phyloP scores from a whole-genome alignment of 2,329 filamentous ascomycete species.

The Juglanconis sp. region DNA sequence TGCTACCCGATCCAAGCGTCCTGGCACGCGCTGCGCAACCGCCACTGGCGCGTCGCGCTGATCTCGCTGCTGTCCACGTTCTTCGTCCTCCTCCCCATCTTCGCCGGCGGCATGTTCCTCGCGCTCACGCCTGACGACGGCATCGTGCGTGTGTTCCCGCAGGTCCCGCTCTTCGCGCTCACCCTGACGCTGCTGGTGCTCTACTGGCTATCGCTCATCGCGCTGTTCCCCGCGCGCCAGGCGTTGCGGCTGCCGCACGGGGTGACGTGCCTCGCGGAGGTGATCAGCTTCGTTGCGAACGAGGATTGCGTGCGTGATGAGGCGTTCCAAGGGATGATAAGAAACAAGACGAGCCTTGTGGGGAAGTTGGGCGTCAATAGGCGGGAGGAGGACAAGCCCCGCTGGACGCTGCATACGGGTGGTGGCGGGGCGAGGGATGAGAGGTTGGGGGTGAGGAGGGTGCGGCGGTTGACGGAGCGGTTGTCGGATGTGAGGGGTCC shows the following conservation, averaged over 20 bases:
- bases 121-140: conserved; percentile 57
- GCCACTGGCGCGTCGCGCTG: conserved; percentile 63
- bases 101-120: conserved; percentile 71
- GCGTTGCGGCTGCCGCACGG: conserved; percentile 69
- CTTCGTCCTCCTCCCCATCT: conserved; percentile 61
- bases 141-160: conserved; percentile 65
- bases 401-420: conserved; percentile 50
- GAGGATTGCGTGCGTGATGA: conserved; percentile 69
- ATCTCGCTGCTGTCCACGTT: conserved; percentile 58
- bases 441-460: conserved; percentile 41
- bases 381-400: conserved; percentile 43
- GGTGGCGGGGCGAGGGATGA: conserved; percentile 30
- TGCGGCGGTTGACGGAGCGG: conserved; percentile 45
- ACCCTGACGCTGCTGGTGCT: conserved; percentile 70
- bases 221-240: conserved; percentile 59
- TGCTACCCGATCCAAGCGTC: conserved; percentile 61
- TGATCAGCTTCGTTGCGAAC: conserved; percentile 73
- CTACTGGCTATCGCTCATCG: conserved; percentile 62
- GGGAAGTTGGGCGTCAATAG: conserved; percentile 60
- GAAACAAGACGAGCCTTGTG: conserved; percentile 65
- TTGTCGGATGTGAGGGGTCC: conserved; percentile 13
- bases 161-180: conserved; percentile 69
- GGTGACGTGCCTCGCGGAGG: conserved; percentile 69
- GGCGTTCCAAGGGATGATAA: conserved; percentile 63
- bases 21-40: conserved; percentile 54